phyloP scores from a whole-genome alignment of 2,329 filamentous ascomycete genomes.

The Fusarium sp. region DNA sequence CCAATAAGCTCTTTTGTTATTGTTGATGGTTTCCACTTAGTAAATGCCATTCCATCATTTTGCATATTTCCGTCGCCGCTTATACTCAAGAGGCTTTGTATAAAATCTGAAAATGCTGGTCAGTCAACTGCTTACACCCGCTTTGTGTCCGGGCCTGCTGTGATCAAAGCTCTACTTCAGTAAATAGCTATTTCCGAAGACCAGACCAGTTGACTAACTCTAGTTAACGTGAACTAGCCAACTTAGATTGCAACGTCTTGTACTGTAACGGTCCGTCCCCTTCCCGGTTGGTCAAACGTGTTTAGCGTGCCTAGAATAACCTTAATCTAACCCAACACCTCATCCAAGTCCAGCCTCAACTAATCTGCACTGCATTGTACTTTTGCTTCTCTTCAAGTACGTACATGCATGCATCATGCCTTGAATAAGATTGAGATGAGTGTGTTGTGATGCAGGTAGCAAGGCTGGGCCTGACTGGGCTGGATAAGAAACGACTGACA shows the following conservation, averaged over 20 bases:
- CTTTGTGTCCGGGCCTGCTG: conserved; percentile 2
- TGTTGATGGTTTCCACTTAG: conserved; percentile 19
- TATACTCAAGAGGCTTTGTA: not conserved
- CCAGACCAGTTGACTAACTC: not conserved
- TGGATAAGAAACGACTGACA: not conserved
- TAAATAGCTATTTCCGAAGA: not conserved
- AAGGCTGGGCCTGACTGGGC: not conserved
- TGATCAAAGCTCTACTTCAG: not conserved
- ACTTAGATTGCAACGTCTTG: not conserved
- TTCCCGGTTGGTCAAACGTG: conserved; percentile 12
- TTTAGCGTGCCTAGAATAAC: conserved; percentile 37
- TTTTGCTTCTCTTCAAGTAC: conserved; percentile 3
- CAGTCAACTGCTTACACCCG: not conserved
- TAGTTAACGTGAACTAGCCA: not conserved
- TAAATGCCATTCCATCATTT: conserved; percentile 9
- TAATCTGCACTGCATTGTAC: not conserved
- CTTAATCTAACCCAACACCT: conserved; percentile 36
- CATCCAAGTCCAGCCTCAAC: not conserved
- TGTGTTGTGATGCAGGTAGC: not conserved
- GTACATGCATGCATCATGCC: not conserved
- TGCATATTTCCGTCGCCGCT: not conserved
- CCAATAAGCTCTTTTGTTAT: not conserved
- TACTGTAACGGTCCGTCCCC: conserved; percentile 31
- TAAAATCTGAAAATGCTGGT: not conserved
- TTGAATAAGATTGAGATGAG: conserved; percentile 2